Evolutionary conservation across 2,329 filamentous ascomycete species (phyloP).

Genomic region (Colletotrichum magnum): DNA sequence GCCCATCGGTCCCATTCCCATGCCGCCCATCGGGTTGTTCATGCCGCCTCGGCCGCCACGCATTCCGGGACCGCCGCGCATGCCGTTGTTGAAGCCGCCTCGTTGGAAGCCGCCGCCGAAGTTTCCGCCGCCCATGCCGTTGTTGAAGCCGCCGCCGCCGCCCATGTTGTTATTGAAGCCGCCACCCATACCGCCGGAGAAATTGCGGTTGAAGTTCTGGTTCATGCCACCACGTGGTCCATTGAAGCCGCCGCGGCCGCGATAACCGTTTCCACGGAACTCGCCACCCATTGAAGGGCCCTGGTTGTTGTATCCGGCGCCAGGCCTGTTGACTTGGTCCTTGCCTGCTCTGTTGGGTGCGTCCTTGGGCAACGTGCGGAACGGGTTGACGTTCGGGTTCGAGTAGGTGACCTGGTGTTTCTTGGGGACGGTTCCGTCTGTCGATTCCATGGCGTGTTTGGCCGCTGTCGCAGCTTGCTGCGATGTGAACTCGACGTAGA

Average conservation of each 20-base stretch:
- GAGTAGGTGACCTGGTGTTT: conserved; percentile 83
- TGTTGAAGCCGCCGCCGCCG: conserved; percentile 59
- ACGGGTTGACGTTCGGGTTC: conserved; percentile 84
- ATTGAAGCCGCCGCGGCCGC: conserved; percentile 65
- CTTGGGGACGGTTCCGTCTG: conserved; percentile 73
- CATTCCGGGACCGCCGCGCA: conserved; percentile 61
- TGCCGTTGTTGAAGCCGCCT: conserved; percentile 62
- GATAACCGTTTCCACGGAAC: conserved; percentile 63
- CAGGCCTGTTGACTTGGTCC: conserved; percentile 68
- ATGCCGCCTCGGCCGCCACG: conserved; percentile 55
- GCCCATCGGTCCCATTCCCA: conserved; percentile 59
- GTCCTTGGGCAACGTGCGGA: conserved; percentile 92
- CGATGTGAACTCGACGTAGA: conserved; percentile 87
- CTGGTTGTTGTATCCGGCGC: conserved; percentile 65
- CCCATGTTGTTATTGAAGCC: conserved; percentile 61
- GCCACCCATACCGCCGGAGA: conserved; percentile 56
- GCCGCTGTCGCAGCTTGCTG: conserved; percentile 88
- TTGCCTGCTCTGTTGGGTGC: conserved; percentile 79
- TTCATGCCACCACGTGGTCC: conserved; percentile 65
- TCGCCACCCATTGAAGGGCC: conserved; percentile 59
- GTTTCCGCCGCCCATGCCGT: conserved; percentile 66
- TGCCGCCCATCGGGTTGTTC: conserved; percentile 67
- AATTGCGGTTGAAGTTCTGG: conserved; percentile 57
- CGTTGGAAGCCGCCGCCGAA: conserved; percentile 64
- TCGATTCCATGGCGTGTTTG: conserved; percentile 84